Evolutionary conservation across 2,329 filamentous ascomycete species (phyloP).

Genomic region (Fusarium piperis): DNA sequence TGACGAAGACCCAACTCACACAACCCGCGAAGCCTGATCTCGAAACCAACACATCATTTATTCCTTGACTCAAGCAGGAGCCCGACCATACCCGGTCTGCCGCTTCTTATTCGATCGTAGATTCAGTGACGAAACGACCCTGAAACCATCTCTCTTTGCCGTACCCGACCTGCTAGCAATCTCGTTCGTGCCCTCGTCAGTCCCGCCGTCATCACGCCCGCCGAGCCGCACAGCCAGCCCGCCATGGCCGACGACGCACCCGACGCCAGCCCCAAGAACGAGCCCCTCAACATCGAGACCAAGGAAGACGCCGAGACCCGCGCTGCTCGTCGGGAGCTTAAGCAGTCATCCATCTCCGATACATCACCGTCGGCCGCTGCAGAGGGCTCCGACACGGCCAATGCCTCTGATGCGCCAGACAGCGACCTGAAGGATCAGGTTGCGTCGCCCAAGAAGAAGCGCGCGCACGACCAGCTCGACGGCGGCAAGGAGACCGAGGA

Average conservation of each 20-base stretch:
- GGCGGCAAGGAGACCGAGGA: slow-evolving; percentile 54
- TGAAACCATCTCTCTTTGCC: not conserved
- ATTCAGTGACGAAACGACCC: not conserved
- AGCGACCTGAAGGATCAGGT: slow-evolving; percentile 59
- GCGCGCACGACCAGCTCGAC: slow-evolving; percentile 68
- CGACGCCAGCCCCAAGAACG: slow-evolving; percentile 53
- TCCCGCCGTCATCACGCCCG: slow-evolving; percentile 29
- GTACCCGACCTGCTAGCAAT: not conserved
- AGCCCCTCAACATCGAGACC: slow-evolving; percentile 46
- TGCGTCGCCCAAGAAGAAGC: slow-evolving; percentile 73
- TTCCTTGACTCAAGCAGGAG: slow-evolving; percentile 1
- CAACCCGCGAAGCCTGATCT: slow-evolving; percentile 31
- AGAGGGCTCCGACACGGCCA: slow-evolving; percentile 34
- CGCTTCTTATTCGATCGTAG: not conserved
- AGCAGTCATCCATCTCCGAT: slow-evolving; percentile 71
- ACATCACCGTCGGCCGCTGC: slow-evolving; percentile 39
- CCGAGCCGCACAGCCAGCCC: slow-evolving; percentile 26
- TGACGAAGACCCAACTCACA: slow-evolving; percentile 32
- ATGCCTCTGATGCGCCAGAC: slow-evolving; percentile 46
- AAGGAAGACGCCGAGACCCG: slow-evolving; percentile 72
- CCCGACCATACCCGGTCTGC: not conserved
- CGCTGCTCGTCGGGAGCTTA: slow-evolving; percentile 70
- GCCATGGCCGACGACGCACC: slow-evolving; percentile 58
- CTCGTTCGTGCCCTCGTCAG: slow-evolving; percentile 7
- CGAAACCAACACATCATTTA: slow-evolving; percentile 16